Conservation (phyloP, 164 flowering plant genomes). For the Vitis riparia region DNA sequence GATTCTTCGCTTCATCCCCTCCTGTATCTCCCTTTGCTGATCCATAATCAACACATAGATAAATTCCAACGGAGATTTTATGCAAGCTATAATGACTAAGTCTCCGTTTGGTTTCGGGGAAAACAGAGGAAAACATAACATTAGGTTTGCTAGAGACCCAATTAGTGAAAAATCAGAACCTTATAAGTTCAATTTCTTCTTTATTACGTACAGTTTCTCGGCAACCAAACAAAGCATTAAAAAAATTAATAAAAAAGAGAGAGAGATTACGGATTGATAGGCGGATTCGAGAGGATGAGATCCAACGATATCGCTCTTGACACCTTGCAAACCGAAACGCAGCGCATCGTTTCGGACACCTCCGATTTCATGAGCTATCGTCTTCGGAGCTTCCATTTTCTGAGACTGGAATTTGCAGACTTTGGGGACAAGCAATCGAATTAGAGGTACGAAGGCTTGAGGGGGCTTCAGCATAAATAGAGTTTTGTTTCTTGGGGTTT, state of each 20-base stretch:
- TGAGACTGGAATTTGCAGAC: conserved; percentile 1
- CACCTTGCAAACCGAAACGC: conserved; percentile 81
- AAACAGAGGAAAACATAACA: conserved; percentile 7
- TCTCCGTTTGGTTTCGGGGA: too few relatives aligned
- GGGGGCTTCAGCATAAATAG: too few relatives aligned
- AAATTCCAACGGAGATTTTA: too few relatives aligned
- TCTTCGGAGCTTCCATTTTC: conserved; percentile 50
- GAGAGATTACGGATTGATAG: conserved; percentile 39
- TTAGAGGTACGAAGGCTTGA: too few relatives aligned
- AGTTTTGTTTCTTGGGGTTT: too few relatives aligned
- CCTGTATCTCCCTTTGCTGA: conserved; percentile 45
- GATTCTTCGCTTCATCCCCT: conserved; percentile 51
- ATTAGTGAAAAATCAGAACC: background rate
- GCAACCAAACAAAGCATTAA: background rate
- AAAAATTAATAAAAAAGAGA: conserved; percentile 3
- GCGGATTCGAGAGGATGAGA: conserved; percentile 75
- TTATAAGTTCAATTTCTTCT: background rate
- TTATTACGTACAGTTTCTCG: background rate
- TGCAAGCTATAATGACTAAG: too few relatives aligned
- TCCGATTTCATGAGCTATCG: conserved; percentile 60
- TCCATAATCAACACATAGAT: too few relatives aligned
- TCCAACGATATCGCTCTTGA: conserved; percentile 71
- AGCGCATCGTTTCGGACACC: conserved; percentile 58
- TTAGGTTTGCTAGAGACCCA: background rate
- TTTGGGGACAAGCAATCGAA: conserved; percentile 8